Percentiles rank a stretch among this genome's conserved stretches.
Conservation (phyloP, 371 early-diverging fungal genomes). For the Mucor lusitanicus region DNA sequence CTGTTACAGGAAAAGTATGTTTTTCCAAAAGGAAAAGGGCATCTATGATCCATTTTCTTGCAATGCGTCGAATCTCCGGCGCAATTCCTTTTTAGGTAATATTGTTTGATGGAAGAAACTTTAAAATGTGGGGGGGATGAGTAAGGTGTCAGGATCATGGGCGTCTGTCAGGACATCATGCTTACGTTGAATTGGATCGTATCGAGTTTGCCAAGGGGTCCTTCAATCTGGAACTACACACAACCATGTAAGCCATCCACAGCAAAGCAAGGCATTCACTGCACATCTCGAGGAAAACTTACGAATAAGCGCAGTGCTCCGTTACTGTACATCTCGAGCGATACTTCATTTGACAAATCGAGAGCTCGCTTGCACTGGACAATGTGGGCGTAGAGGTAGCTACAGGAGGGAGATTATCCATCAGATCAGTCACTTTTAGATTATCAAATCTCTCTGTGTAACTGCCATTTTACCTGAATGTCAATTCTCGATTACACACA, state of each 20-base stretch:
- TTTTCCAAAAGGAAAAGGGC: not conserved
- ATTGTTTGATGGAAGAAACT: slow-evolving; percentile 24
- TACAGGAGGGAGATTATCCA: slow-evolving; percentile 9
- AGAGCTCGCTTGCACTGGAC: slow-evolving; percentile 34
- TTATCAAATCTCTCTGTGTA: slow-evolving; percentile 20
- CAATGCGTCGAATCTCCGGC: slow-evolving; percentile 22
- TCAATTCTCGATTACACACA: slow-evolving; percentile 20
- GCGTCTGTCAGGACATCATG: not conserved
- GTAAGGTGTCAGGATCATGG: not conserved
- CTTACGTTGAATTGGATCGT: slow-evolving; percentile 35
- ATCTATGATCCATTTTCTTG: not conserved
- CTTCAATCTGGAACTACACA: slow-evolving; percentile 31
- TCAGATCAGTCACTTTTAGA: slow-evolving; percentile 13
- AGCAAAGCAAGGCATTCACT: no score
- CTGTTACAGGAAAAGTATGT: not conserved
- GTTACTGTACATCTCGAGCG: slow-evolving; percentile 30
- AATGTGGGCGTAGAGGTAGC: slow-evolving; percentile 39
- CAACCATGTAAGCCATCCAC: not conserved
- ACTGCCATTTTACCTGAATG: slow-evolving; percentile 29
- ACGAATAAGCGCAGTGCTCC: slow-evolving; percentile 39
- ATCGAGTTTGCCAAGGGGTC: slow-evolving; percentile 1
- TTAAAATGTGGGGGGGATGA: not conserved
- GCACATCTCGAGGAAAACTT: slow-evolving; percentile 8
- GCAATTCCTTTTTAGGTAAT: slow-evolving; percentile 23
- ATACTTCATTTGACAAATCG: slow-evolving; percentile 37